phyloP scores from a whole-genome alignment of 139 green algal species.

The Edaphochlamys debaryana region DNA sequence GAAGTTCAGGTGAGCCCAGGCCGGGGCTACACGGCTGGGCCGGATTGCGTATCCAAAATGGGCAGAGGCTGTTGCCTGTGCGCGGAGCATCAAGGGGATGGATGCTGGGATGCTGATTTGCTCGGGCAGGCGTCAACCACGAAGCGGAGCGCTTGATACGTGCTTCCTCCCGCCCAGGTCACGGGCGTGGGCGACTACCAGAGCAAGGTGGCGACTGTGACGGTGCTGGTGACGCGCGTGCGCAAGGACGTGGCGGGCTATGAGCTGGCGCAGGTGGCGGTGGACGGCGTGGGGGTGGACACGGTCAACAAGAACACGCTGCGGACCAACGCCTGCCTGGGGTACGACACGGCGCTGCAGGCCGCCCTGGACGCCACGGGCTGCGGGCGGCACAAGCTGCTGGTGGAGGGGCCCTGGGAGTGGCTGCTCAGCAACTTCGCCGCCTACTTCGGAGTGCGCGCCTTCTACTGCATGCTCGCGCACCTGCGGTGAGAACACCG shows the following conservation, averaged over 20 bases:
- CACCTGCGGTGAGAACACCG: conserved; percentile 57
- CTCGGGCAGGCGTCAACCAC: too few species aligned
- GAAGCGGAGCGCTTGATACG: too few species aligned
- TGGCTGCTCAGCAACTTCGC: conserved; percentile 59
- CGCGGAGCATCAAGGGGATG: too few species aligned
- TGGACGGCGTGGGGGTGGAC: conserved; percentile 12
- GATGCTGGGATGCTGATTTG: too few species aligned
- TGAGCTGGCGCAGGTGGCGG: conserved; percentile 17
- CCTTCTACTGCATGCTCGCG: conserved; percentile 49
- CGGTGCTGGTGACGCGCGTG: conserved; percentile 2
- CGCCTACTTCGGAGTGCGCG: conserved; percentile 48
- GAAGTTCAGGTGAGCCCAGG: conserved; percentile 16
- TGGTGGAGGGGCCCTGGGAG: conserved; percentile 52
- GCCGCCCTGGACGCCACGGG: conserved; percentile 43
- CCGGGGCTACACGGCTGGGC: too few species aligned
- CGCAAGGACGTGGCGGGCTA: conserved; percentile 6
- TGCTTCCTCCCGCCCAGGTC: not conserved
- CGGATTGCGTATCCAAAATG: not conserved
- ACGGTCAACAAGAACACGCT: conserved; percentile 37
- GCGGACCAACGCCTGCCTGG: conserved; percentile 52
- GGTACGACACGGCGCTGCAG: conserved; percentile 50
- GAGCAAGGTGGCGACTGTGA: conserved; percentile 14
- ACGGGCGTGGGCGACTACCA: not conserved
- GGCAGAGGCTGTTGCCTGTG: not conserved
- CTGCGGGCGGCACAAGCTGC: conserved; percentile 35